Evolutionary conservation across 495 filamentous ascomycete genomes (phyloP).

Genomic region (Lophiotrema nucula): DNA sequence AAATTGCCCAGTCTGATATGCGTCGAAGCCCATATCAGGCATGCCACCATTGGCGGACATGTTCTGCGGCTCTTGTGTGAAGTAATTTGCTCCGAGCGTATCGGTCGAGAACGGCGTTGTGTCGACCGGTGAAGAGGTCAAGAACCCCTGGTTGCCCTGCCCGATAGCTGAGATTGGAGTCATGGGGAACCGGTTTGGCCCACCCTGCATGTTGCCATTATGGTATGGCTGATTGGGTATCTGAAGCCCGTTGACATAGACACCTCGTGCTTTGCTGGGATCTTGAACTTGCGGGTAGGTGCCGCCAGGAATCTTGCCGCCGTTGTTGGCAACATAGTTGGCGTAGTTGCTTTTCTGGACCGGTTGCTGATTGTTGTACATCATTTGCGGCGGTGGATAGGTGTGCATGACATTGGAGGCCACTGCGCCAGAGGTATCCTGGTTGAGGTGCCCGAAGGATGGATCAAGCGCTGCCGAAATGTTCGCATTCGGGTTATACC

Average conservation of each 20-base stretch:
- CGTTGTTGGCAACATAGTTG: constrained; percentile 5
- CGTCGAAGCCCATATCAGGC: constrained; percentile 20
- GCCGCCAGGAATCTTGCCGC: constrained; percentile 9
- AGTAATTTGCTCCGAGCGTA: constrained; percentile 27
- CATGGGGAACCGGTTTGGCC: constrained; percentile 26
- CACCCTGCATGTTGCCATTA: constrained; percentile 28
- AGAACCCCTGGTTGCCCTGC: constrained; percentile 22
- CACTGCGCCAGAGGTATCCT: constrained; percentile 6
- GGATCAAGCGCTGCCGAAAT: constrained; percentile 25
- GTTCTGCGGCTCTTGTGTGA: constrained; percentile 28
- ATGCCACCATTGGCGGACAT: constrained; percentile 2
- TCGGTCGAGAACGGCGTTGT: constrained; percentile 23
- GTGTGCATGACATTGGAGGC: constrained; percentile 29
- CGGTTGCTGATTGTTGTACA: constrained; percentile 20
- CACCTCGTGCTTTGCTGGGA: constrained; percentile 14
- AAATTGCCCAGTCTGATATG: constrained; percentile 11
- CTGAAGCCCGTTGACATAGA: constrained; percentile 27
- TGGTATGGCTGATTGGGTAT: constrained; percentile 24
- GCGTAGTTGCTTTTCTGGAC: constrained; percentile 14
- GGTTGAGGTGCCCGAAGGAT: constrained; percentile 22
- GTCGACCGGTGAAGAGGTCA: constrained; percentile 32
- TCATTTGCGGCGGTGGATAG: constrained; percentile 34
- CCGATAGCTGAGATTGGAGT: constrained; percentile 27
- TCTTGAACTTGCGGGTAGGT: constrained; percentile 32
- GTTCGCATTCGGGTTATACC: constrained; percentile 27